phyloP scores from a whole-genome alignment of 2,329 filamentous ascomycete genomes.

The Epichloe sibirici region DNA sequence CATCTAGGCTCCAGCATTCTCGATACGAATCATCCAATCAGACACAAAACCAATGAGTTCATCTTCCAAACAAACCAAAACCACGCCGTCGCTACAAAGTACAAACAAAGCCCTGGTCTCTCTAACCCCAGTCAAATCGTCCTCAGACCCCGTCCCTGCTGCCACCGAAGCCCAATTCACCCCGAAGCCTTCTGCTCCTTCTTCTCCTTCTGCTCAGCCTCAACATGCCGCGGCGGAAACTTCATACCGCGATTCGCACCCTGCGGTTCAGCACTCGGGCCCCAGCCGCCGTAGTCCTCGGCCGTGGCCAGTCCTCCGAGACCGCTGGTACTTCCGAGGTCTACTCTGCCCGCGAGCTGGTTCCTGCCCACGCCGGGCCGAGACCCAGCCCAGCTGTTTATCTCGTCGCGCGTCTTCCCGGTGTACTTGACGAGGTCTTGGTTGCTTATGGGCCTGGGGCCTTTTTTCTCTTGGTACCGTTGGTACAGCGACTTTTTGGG shows the following conservation, averaged over 20 bases:
- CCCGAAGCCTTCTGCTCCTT: conserved; percentile 3
- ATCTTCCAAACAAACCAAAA: background rate
- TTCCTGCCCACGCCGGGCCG: conserved; percentile 28
- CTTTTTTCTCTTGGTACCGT: conserved; percentile 21
- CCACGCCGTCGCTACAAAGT: too few relatives aligned
- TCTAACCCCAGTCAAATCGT: too few relatives aligned
- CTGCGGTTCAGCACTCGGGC: conserved; percentile 15
- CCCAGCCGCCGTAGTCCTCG: conserved; percentile 24
- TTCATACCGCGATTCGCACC: conserved; percentile 21
- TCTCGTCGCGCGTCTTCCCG: conserved; percentile 23
- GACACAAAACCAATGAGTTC: background rate
- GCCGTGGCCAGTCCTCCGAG: conserved; percentile 18
- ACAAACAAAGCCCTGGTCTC: too few relatives aligned
- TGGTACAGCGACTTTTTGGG: conserved; percentile 20
- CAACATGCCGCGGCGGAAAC: conserved; percentile 17
- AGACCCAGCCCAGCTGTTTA: conserved; percentile 25
- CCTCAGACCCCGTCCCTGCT: too few relatives aligned
- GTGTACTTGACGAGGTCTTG: conserved; percentile 29
- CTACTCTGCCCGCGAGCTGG: conserved; percentile 23
- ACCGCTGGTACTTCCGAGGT: conserved; percentile 18
- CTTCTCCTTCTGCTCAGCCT: background rate
- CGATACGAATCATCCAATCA: background rate
- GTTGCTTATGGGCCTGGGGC: conserved; percentile 20
- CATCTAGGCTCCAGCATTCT: background rate
- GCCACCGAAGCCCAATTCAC: background rate